Base-by-base conservation (phyloP, 1,284 basidiomycete species). In the Cystobasidiaceae sp. region DNA sequence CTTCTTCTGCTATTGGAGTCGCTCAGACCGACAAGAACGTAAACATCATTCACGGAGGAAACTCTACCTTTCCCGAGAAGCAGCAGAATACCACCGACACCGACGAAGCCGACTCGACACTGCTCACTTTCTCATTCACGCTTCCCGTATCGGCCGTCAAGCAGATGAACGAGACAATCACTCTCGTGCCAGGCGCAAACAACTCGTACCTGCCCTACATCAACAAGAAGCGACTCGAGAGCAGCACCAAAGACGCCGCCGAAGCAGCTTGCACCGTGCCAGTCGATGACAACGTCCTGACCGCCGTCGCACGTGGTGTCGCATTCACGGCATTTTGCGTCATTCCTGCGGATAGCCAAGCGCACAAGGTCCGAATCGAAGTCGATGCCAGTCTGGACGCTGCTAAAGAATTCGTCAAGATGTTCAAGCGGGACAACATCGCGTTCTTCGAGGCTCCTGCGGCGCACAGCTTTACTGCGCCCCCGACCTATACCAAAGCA, bases 401-500 rank as follows among this genome's bases (percentile, higher is more conserved):
- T 9, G 11, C 21, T 13, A 27, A 17, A 21, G 33, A 33, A 33
- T 27, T 33, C 11, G 51, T 9, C 27, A 39, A 23, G 25, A 57
- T 43, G 28, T 25, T 34, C 11, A 64, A 64, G 28, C 39, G 61
- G 37, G 23, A 62, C 27, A 49, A 54, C 17, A 39, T 62, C 23
- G 60, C 60, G 44, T 62, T 54, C 50, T 62, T 62, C 39, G 33
- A 62, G 43, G 23, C 50, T 25, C 60, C 61, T n/a, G 41, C 33
- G 15, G 17, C 37, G 28, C 17, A 44, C 25, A 17, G 15, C 27
- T 45, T 19, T 45, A 8, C 58, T 13, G 21, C 21, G 37, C n/a
- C 37, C 37, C 11, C 11, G 37, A 39, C 37, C 21, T 59, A 55
- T 25, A 48, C 51, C 23, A n/a, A 52, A 46, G 52, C 45, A 11